Evolutionary conservation across 371 early-diverging fungal species (phyloP).

Genomic region (Homolaphlyctis polyrhiza): DNA sequence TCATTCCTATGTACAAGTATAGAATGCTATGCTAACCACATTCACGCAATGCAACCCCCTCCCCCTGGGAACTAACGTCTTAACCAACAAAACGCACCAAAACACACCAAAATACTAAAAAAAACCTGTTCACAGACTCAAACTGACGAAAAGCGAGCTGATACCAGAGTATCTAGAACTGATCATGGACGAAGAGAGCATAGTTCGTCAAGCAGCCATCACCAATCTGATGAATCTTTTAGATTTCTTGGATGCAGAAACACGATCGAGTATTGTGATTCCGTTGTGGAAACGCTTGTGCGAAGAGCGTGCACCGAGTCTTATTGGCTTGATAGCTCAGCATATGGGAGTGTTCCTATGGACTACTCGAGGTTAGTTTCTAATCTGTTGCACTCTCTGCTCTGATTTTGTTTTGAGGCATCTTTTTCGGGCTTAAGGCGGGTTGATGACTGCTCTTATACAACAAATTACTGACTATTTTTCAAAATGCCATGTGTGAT

Average conservation of each 20-base stretch:
- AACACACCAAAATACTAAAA: too few relatives aligned
- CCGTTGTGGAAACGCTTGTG: slow-evolving; percentile 30
- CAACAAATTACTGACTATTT: too few relatives aligned
- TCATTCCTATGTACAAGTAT: too few relatives aligned
- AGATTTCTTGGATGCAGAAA: slow-evolving; percentile 19
- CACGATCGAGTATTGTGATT: slow-evolving; percentile 13
- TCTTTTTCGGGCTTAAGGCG: too few relatives aligned
- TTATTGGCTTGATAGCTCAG: slow-evolving; percentile 12
- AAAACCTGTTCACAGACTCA: slow-evolving; percentile 17
- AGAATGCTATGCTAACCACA: too few relatives aligned
- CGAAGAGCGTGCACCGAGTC: slow-evolving; percentile 23
- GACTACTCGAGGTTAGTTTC: slow-evolving; percentile 13
- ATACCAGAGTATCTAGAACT: slow-evolving; percentile 37
- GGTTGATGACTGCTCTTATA: too few relatives aligned
- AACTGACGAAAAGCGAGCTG: slow-evolving; percentile 18
- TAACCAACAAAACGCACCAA: too few relatives aligned
- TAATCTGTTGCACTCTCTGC: not conserved
- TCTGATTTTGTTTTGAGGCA: not conserved
- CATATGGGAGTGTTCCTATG: slow-evolving; percentile 32
- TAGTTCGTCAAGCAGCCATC: slow-evolving; percentile 33
- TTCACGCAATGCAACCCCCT: too few relatives aligned
- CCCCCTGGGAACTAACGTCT: too few relatives aligned
- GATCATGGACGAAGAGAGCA: slow-evolving; percentile 36
- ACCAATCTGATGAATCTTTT: slow-evolving; percentile 22
- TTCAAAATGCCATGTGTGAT: too few relatives aligned